A percentile compares a stretch with the other conserved stretches of the same genome.
Conservation (phyloP, 106 monocot genomes). For the Dendrobium nobile region DNA sequence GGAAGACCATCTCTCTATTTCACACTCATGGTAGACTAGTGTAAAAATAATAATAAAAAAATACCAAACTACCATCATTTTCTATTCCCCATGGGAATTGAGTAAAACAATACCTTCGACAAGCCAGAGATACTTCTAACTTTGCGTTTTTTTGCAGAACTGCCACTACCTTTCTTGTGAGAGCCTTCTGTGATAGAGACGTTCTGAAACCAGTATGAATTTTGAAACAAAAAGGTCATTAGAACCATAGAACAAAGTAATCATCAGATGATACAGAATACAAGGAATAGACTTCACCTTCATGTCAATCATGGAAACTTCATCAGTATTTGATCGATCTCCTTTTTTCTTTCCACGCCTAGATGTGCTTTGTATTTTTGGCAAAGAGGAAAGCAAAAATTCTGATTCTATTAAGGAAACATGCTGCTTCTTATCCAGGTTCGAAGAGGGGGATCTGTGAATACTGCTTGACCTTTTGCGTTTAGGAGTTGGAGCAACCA, state of each 20-base stretch:
- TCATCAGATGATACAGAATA: background rate
- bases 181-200: slow-evolving; percentile 4
- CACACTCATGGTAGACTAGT: background rate
- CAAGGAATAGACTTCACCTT: slow-evolving; percentile 29
- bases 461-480: slow-evolving; percentile 49
- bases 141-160: slow-evolving; percentile 54
- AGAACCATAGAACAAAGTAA: background rate
- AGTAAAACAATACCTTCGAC: slow-evolving; percentile 47
- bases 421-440: slow-evolving; percentile 11
- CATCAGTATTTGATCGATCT: slow-evolving; percentile 13
- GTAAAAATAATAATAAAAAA: background rate
- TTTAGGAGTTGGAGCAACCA: slow-evolving; percentile 42
- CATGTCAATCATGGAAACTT: slow-evolving; percentile 7
- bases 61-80: background rate
- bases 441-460: slow-evolving; percentile 26
- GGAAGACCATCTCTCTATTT: background rate
- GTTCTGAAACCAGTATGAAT: slow-evolving; percentile 25
- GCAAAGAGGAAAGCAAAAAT: slow-evolving; percentile 24
- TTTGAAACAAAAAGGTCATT: background rate
- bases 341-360: slow-evolving; percentile 28
- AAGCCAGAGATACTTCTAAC: slow-evolving; percentile 48
- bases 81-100: background rate
- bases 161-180: slow-evolving; percentile 13
- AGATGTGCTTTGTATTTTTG: slow-evolving; percentile 21
- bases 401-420: slow-evolving; percentile 18